Base-by-base conservation (phyloP, 345 rosid species). In the Citrus glauca region DNA sequence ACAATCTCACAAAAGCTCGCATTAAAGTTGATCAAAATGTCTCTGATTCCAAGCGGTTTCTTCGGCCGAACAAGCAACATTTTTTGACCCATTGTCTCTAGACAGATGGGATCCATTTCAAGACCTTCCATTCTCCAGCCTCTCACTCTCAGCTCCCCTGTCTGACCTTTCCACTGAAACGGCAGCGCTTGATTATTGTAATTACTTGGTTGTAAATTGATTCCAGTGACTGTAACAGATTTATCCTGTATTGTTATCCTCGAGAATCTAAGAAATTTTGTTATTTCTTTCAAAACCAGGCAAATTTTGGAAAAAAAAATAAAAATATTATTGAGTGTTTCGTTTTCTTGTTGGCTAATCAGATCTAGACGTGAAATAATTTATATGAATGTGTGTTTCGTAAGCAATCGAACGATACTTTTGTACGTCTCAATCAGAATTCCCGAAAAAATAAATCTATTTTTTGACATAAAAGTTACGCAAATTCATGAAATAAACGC, bases 31-130 rank as follows among this genome's bases (percentile, higher is more conserved):
- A 79, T 60, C 57, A 73, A 13, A 80, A 66, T 66, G 70, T 37
- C 70, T 66, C 25, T 66, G 48, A 66, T 66, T 66, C 70, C 70
- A 37, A 22, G 42, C 42, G 33, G 22, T 20, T 35, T 66, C 69
- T 66, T 66, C 3, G 69, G 48, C 27, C 16, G 8, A 66, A 66
- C 27, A 35, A 66, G 48, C 48, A 66, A 66, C 69, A 66, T 66
- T 10, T 66, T 66, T 66, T 10, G 48, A 84, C 27, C 85, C 83
- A 1, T 77, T 81, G 66, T 84, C 85, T 28, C 77, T 81, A 1
- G 83, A 84, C 35, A 19, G 77, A 9, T 81, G 87, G 85, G 83
- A 81, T 42, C 87, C 84, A 19, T 65, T 65, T 33, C 42, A 33
- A 35, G 48, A 66, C 27, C 45, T 40, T 5, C 48, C 67, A 7